Evolutionary conservation across 1,284 basidiomycete species (phyloP).

Genomic region (Cryptococcus sp.): DNA sequence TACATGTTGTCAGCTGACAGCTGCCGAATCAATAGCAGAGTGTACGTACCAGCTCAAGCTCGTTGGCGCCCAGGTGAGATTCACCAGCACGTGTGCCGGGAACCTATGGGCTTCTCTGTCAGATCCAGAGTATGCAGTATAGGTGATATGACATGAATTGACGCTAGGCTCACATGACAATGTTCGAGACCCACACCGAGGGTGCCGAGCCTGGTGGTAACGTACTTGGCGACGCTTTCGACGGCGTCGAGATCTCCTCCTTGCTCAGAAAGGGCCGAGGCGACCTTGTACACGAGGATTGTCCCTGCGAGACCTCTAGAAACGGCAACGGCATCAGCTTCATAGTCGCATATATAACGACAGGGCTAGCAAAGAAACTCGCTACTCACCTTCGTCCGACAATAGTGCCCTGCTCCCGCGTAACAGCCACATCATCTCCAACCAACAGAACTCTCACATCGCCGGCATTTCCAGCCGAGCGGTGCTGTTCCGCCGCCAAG

Average conservation of each 20-base stretch:
- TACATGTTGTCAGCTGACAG: neutral
- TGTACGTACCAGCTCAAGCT: constrained; percentile 34
- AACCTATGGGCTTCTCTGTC: constrained; percentile 57
- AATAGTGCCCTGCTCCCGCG: constrained; percentile 57
- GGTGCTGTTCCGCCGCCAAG: constrained; percentile 82
- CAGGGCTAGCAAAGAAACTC: constrained; percentile 31
- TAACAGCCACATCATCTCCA: constrained; percentile 89
- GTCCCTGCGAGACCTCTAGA: constrained; percentile 79
- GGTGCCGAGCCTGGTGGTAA: constrained; percentile 67
- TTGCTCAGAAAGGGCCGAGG: constrained; percentile 74
- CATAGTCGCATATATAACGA: neutral
- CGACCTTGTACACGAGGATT: constrained; percentile 88
- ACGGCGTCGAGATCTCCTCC: constrained; percentile 76
- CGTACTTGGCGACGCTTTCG: constrained; percentile 67
- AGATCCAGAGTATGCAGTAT: neutral
- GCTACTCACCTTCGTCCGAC: constrained; percentile 50
- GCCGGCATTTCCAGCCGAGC: constrained; percentile 68
- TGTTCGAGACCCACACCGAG: constrained; percentile 91
- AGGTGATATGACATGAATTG: neutral
- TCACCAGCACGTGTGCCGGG: constrained; percentile 71
- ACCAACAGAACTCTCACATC: constrained; percentile 80
- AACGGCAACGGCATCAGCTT: neutral
- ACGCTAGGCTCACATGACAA: constrained; percentile 67
- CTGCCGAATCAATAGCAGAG: neutral
- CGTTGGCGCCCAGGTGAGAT: constrained; percentile 60